These are phyloP conservation scores for Erysimum cheiri DNA, from an alignment of 441 rosid genomes.

Conservation along the genomic window DNA sequence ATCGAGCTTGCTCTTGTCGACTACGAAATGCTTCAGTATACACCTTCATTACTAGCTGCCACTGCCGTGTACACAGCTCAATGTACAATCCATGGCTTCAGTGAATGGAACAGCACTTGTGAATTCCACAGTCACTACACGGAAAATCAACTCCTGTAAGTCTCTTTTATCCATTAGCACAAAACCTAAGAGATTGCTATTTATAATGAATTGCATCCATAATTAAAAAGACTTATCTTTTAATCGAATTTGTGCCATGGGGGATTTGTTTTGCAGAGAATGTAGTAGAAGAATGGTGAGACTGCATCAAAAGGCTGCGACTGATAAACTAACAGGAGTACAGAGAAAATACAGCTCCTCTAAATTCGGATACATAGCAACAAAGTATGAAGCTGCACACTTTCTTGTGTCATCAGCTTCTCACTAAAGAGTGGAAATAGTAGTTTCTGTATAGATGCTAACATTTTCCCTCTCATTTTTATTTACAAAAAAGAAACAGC, in stretches of 20 bases:
- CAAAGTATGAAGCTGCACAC: conserved; percentile 66
- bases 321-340: conserved; percentile 82
- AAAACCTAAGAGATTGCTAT: neutral
- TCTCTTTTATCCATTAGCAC: neutral
- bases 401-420: conserved; percentile 52
- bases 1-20: conserved; percentile 87
- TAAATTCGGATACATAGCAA: conserved; percentile 69
- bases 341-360: conserved; percentile 80
- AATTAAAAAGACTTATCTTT: neutral
- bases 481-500: conserved; percentile 22
- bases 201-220: neutral
- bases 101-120: conserved; percentile 74
- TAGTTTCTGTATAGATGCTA: conserved; percentile 38
- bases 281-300: conserved; percentile 74
- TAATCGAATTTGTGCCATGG: neutral
- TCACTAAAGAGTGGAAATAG: conserved; percentile 28
- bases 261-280: conserved; percentile 53
- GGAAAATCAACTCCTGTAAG: conserved; percentile 76
- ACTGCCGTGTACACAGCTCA: conserved; percentile 85
- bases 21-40: conserved; percentile 75
- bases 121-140: conserved; percentile 74
- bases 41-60: conserved; percentile 78
- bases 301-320: conserved; percentile 65
- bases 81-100: conserved; percentile 62
- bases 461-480: conserved; percentile 37